These are phyloP conservation scores for Cyberlindnera saturnus DNA, from an alignment of 805 yeast species.

Conservation along the genomic window DNA sequence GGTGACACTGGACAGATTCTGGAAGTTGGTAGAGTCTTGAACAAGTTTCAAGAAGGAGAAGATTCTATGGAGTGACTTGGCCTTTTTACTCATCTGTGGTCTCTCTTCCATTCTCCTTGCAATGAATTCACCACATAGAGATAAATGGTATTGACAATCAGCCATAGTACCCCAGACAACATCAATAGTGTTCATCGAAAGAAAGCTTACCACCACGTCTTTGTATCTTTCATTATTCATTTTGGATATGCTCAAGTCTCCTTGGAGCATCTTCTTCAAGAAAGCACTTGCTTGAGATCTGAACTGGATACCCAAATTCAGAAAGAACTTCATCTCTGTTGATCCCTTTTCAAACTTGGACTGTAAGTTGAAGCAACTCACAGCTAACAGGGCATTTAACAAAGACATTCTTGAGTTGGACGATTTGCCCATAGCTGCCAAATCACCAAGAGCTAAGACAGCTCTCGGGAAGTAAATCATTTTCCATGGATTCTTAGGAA, in stretches of 20 bases:
- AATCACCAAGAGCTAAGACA: constrained; percentile 73
- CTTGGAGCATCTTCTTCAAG: constrained; percentile 48
- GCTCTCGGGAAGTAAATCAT: constrained; percentile 83
- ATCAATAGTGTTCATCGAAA: constrained; percentile 84
- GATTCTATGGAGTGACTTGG: constrained; percentile 69
- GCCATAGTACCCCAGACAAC: constrained; percentile 90
- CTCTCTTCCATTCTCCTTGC: constrained; percentile 61
- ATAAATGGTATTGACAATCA: constrained; percentile 70
- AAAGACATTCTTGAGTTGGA: constrained; percentile 73
- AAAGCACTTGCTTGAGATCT: constrained; percentile 70
- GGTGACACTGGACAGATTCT: constrained; percentile 12
- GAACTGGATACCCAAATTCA: constrained; percentile 66
- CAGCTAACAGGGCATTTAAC: constrained; percentile 73
- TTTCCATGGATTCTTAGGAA: constrained; percentile 82
- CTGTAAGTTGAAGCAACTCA: constrained; percentile 74
- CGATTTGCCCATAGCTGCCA: constrained; percentile 66
- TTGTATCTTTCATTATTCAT: constrained; percentile 62
- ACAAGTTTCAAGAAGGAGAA: constrained; percentile 68
- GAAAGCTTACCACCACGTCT: constrained; percentile 74
- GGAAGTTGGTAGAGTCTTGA: constrained; percentile 54
- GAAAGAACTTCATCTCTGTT: constrained; percentile 60
- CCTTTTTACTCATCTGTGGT: constrained; percentile 66
- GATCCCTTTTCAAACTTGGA: constrained; percentile 65
- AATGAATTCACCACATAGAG: constrained; percentile 71
- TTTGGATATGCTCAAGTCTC: constrained; percentile 31